Evolutionary conservation across 2,329 filamentous ascomycete species (phyloP), one percentile per base, ranked within the genome.

Genomic region (Ascosphaera aggregata): DNA sequence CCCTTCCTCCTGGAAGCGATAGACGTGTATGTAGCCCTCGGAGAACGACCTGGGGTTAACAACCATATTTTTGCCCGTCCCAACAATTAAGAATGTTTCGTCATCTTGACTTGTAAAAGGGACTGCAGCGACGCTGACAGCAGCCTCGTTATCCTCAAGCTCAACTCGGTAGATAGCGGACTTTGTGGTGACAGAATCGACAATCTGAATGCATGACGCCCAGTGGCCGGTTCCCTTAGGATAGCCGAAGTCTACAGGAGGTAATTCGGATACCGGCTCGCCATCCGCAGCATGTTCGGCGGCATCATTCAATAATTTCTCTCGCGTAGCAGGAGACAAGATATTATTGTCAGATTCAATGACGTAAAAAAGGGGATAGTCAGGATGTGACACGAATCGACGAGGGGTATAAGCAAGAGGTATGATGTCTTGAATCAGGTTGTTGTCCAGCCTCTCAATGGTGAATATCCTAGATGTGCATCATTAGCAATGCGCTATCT

Each of bases 321-420:
- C 65, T 40, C 76, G 72, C 5, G 85, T 76, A n/a, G 78, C 71
- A 4, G 78, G 75, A 1, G 84, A 76, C 2, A 98, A 65, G 0
- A 85, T 81, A 51, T 94, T 91, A 54, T 89, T 91, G 46, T 98
- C 91, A 9, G 84, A 72, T 59, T 94, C 81, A 39, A 93, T 82
- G 4, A 86, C 84, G 53, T 95, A 98, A 55, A 94, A 98, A 18
- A 91, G 67, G 13, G 82, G 77, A 39, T 81, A 71, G 3, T 89
- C 80, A 0, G 86, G 86, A 52, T 95, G 82, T 45, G 82, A 80
- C 20, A 84, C 70, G 49, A 98, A 76, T 48, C 77, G 77, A 42
- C 82, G 77, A 2, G 91, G 89, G 0, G 89, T 98, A 54, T 98
- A 91, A 18, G 78, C 76, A 17, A 99, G 66, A 5, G 81, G 72